Conservation (phyloP, 768 basidiomycete genomes). For the Tylopilus subfusipes region DNA sequence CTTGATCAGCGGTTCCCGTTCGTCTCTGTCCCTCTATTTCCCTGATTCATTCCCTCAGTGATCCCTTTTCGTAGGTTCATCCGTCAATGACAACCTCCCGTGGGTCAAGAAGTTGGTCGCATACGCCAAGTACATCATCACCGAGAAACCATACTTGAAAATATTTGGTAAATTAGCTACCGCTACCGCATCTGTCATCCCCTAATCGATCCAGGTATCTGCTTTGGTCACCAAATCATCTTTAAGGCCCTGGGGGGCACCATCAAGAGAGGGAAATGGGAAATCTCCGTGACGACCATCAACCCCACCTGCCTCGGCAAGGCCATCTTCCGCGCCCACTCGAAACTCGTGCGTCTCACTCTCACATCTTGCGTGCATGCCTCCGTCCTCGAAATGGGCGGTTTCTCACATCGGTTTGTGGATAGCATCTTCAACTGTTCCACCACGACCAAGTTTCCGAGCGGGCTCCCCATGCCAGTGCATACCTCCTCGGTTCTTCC, state of each 20-base stretch:
- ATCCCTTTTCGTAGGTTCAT: slow-evolving; percentile 47
- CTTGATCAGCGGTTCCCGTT: slow-evolving; percentile 82
- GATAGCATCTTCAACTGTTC: background rate
- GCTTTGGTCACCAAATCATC: slow-evolving; percentile 82
- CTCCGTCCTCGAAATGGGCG: background rate
- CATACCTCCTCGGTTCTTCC: background rate
- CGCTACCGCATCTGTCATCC: too few relatives aligned
- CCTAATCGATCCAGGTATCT: slow-evolving; percentile 57
- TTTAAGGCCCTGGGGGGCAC: slow-evolving; percentile 68
- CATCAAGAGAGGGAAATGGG: slow-evolving; percentile 28
- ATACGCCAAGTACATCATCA: slow-evolving; percentile 50
- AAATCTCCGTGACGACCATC: background rate
- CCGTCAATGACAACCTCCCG: slow-evolving; percentile 66
- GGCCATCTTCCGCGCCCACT: background rate
- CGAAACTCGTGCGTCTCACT: background rate
- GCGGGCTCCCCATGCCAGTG: background rate
- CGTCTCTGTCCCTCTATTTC: slow-evolving; percentile 18
- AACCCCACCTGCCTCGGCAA: background rate
- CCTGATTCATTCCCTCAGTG: background rate
- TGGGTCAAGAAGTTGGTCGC: slow-evolving; percentile 72
- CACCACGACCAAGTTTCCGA: background rate
- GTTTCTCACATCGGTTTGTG: background rate
- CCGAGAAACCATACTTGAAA: slow-evolving; percentile 59
- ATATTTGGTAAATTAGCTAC: slow-evolving; percentile 52
- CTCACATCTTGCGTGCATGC: background rate